Base-by-base conservation (phyloP, 495 filamentous ascomycete genomes). In the Lichina pygmaea region DNA sequence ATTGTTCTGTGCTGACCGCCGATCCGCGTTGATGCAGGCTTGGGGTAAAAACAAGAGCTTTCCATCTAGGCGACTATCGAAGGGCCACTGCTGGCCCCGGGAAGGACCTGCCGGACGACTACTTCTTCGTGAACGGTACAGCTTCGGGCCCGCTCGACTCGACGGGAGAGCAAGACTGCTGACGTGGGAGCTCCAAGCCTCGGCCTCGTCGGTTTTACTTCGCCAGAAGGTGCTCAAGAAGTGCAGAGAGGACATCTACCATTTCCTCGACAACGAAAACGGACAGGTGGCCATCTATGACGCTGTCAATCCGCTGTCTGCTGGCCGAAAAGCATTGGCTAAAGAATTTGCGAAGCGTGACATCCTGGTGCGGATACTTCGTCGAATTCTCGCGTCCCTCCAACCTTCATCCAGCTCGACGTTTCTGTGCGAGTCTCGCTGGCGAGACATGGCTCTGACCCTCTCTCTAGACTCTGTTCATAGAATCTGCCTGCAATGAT, bases 221-320 rank as follows among this genome's bases (percentile, higher is more conserved):
- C 75, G 91, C 41, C 84, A 94, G 58, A 93, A 92, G 63, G 95
- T 99, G 43, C 70, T 95, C 7, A 92, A 93, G 62, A 89, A 89
- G 58, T 99, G 91, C 53, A 74, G 86, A 43, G 86, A 95, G 57
- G 91, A 99, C 53, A 91, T 99, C 34, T 93, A 93, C 48, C 76
- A 78, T 46, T 99, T 93, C 63, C 64, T 99, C 36, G 85, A 93
- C 50, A 75, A 93, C 51, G 91, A 95, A 54, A 95, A 94, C 53
- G 91, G 91, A 10, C 91, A 99, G 53, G 84, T 99, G 44, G 91
- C 91, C 38, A 95, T 99, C 44, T 99, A 95, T 54, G 91, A 99
- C 64, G 89, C 91, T 30, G 91, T 99, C n/a, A 95, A 95, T 54
- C 83, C 86, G 9, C 70, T 86, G 16, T 72, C 81, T 24, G 69